These are phyloP conservation scores for Cucurbita moschata DNA, from an alignment of 306 rosid genomes.

Conservation along the genomic window DNA sequence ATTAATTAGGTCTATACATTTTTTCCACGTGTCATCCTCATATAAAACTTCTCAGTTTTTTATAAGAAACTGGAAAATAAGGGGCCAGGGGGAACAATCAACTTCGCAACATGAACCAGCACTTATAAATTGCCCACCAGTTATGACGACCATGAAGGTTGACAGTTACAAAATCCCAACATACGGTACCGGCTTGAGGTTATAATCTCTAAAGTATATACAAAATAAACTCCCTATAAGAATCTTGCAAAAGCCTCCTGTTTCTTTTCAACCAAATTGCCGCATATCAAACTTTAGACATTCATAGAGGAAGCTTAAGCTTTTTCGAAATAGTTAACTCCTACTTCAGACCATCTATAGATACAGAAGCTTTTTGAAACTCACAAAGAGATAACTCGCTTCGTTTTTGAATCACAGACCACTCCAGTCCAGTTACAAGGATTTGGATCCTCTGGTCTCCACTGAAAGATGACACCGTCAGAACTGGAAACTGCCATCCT, in stretches of 20 bases:
- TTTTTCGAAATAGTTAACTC: neutral
- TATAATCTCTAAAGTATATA: neutral
- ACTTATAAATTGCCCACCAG: neutral
- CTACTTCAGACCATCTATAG: neutral
- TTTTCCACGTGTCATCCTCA: neutral
- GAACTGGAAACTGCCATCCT: conserved; percentile 57
- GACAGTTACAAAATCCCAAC: neutral
- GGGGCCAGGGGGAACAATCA: neutral
- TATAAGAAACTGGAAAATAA: neutral
- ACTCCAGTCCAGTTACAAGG: conserved; percentile 97
- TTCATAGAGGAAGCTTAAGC: neutral
- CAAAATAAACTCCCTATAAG: neutral
- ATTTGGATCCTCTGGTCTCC: conserved; percentile 94
- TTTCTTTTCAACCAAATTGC: neutral
- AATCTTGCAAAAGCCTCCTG: neutral
- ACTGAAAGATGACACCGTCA: conserved; percentile 53
- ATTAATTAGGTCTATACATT: neutral
- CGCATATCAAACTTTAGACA: neutral
- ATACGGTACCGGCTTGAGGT: neutral
- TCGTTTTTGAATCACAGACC: conserved; percentile 60
- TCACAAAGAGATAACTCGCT: conserved; percentile 81
- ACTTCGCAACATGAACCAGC: neutral
- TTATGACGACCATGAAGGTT: neutral
- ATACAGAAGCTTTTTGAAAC: conserved; percentile 11
- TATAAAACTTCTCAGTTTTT: neutral